A percentile compares a stretch with the other conserved stretches of the same genome.
These are phyloP conservation scores for Kockovaella imperatae DNA, from an alignment of 768 basidiomycete genomes.

Conservation along the genomic window DNA sequence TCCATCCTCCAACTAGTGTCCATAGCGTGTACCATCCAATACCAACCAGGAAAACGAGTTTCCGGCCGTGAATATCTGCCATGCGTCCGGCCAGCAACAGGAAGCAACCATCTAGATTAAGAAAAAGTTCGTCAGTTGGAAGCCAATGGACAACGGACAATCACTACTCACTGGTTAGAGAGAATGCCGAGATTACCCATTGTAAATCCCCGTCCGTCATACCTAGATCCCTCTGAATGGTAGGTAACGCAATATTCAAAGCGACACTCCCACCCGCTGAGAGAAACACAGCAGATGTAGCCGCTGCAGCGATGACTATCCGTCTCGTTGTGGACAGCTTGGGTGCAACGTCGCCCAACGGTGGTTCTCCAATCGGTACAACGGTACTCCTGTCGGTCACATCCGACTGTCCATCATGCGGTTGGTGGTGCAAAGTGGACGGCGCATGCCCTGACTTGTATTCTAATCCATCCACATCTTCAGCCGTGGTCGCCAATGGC, in stretches of 20 bases:
- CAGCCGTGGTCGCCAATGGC: too few relatives aligned
- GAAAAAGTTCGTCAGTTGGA: too few relatives aligned
- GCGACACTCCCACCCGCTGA: slow-evolving; percentile 16
- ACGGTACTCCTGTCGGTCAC: too few relatives aligned
- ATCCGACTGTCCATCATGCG: too few relatives aligned
- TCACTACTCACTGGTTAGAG: slow-evolving; percentile 29
- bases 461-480: too few relatives aligned
- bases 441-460: too few relatives aligned
- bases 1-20: slow-evolving; percentile 48
- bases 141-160: too few relatives aligned
- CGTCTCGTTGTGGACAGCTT: slow-evolving; percentile 9
- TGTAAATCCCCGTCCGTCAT: slow-evolving; percentile 38
- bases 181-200: slow-evolving; percentile 43
- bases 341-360: too few relatives aligned
- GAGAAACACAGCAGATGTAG: slow-evolving; percentile 25
- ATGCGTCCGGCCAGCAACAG: slow-evolving; percentile 28
- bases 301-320: slow-evolving; percentile 21
- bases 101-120: slow-evolving; percentile 41
- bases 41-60: slow-evolving; percentile 60
- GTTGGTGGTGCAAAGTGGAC: too few relatives aligned
- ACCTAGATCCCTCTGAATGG: slow-evolving; percentile 39
- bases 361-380: too few relatives aligned
- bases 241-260: slow-evolving; percentile 37
- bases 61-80: slow-evolving; percentile 56
- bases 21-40: slow-evolving; percentile 54